Evolutionary conservation across 768 basidiomycete species (phyloP).

Genomic region (Scleroderma citrinum): DNA sequence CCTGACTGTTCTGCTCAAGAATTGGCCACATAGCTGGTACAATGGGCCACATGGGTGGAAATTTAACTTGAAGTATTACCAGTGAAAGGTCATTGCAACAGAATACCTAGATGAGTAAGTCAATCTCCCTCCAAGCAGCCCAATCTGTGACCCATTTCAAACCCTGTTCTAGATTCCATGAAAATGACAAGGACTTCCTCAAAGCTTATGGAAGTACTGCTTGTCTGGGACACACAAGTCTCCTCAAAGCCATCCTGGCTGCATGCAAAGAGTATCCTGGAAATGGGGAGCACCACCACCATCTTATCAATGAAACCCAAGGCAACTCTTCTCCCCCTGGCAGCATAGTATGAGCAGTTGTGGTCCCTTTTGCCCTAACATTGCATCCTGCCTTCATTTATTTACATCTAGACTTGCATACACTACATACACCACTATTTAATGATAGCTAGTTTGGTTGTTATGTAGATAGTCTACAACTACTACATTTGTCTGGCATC

Average conservation of each 20-base stretch:
- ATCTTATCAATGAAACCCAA: no score
- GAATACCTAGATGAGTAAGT: background rate
- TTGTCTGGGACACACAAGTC: background rate
- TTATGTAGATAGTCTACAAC: no score
- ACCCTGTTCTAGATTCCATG: background rate
- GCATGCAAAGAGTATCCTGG: no score
- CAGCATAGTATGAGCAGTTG: no score
- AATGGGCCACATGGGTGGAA: background rate
- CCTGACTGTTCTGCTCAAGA: background rate
- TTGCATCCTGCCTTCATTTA: no score
- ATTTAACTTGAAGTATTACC: background rate
- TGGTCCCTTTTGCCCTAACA: no score
- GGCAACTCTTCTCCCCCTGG: no score
- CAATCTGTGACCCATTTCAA: background rate
- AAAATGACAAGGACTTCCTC: background rate
- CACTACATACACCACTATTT: no score
- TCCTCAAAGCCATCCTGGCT: background rate
- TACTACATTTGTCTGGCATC: no score
- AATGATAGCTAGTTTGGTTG: no score
- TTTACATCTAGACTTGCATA: no score
- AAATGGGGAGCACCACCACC: no score
- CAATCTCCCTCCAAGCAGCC: background rate
- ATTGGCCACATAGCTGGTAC: conserved; percentile 5
- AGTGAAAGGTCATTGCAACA: background rate
- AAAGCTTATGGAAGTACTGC: background rate